These are phyloP conservation scores for Parastagonospora avenae DNA, from an alignment of 2,329 filamentous ascomycete genomes.

Conservation along the genomic window DNA sequence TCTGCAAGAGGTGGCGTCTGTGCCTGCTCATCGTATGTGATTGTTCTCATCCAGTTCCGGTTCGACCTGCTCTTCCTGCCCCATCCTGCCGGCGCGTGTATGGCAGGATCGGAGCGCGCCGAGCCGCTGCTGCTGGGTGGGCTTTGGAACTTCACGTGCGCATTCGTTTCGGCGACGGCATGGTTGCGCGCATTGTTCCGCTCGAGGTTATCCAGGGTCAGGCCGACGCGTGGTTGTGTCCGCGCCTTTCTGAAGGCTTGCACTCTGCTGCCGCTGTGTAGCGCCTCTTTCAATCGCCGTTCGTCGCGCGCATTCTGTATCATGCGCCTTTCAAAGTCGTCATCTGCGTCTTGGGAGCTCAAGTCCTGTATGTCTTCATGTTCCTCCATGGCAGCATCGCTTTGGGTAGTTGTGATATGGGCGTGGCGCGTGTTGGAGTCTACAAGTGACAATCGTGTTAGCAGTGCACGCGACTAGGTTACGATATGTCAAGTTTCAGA, in stretches of 20 bases:
- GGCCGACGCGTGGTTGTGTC: constrained; percentile 45
- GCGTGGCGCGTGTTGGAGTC: constrained; percentile 28
- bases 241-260: constrained; percentile 52
- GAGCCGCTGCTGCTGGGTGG: constrained; percentile 46
- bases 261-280: constrained; percentile 26
- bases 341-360: constrained; percentile 47
- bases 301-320: constrained; percentile 53
- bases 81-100: constrained; percentile 54
- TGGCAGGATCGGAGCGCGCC: constrained; percentile 47
- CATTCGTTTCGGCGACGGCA: constrained; percentile 8
- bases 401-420: constrained; percentile 28
- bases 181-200: constrained; percentile 36
- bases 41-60: constrained; percentile 51
- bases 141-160: constrained; percentile 27
- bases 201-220: constrained; percentile 52
- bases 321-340: constrained; percentile 54
- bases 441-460: neutral
- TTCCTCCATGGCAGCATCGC: constrained; percentile 25
- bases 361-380: constrained; percentile 38
- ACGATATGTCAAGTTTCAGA: neutral
- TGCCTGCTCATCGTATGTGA: constrained; percentile 33
- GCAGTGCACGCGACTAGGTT: neutral
- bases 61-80: constrained; percentile 51
- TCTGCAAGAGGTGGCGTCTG: constrained; percentile 21
- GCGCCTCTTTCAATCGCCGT: constrained; percentile 45